These are phyloP conservation scores for Colletotrichum lini DNA, from an alignment of 2,329 filamentous ascomycete genomes.

Conservation along the genomic window DNA sequence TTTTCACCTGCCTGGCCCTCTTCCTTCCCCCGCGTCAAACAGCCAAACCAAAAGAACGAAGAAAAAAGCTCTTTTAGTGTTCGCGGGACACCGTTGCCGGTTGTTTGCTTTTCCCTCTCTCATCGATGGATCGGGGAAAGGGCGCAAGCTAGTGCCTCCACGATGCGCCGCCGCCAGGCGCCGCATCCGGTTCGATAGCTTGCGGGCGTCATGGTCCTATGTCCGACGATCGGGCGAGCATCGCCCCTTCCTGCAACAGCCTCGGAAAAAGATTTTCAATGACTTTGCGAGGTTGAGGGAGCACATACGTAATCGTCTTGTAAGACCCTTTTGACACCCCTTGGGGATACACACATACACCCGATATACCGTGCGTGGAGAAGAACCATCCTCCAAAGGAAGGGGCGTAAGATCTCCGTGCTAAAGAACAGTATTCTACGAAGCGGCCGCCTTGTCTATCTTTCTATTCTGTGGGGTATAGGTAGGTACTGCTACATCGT, in stretches of 20 bases:
- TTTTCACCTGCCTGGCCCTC: neutral
- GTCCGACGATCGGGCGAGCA: neutral
- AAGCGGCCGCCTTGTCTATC: neutral
- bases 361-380: neutral
- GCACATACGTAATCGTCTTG: neutral
- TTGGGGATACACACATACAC: neutral
- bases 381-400: neutral
- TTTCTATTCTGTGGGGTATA: neutral
- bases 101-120: neutral
- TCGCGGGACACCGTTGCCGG: neutral
- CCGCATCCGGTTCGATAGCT: neutral
- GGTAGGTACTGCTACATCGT: constrained; percentile 1
- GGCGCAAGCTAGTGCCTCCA: no score
- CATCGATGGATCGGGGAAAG: constrained; percentile 5
- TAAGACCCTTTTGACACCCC: neutral
- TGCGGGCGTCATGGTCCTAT: neutral
- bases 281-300: no score
- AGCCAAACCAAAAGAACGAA: neutral
- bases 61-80: neutral
- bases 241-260: no score
- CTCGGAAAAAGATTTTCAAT: neutral
- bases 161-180: neutral
- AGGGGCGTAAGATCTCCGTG: neutral
- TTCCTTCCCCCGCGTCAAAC: neutral
- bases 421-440: neutral